Percentiles rank a stretch among this genome's conserved stretches.
Conservation (phyloP, 768 basidiomycete genomes). For the Trametopsis cervina region DNA sequence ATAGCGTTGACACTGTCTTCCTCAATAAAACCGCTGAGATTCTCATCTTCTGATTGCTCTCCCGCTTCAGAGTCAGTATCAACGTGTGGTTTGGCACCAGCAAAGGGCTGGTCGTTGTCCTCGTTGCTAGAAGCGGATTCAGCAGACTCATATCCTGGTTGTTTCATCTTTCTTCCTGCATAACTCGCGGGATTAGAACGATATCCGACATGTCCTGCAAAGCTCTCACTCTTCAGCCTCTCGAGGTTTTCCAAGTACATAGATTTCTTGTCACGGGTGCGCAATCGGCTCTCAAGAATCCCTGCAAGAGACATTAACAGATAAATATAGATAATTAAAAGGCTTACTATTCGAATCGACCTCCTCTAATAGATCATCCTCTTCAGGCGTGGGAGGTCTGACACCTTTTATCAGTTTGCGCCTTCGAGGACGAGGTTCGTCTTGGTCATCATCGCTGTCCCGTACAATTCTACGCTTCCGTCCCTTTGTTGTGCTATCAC, state of each 20-base stretch:
- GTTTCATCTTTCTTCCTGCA: slow-evolving; percentile 28
- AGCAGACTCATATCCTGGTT: slow-evolving; percentile 23
- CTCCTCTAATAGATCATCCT: slow-evolving; percentile 37
- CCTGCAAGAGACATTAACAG: slow-evolving; percentile 28
- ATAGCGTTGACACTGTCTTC: slow-evolving; percentile 42
- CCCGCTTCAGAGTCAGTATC: slow-evolving; percentile 25
- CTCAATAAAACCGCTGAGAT: slow-evolving; percentile 46
- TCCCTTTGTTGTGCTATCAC: slow-evolving; percentile 5
- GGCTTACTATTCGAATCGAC: slow-evolving; percentile 53
- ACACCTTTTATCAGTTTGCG: slow-evolving; percentile 38
- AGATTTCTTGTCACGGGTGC: slow-evolving; percentile 52
- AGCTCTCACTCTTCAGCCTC: slow-evolving; percentile 51
- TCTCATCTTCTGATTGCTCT: slow-evolving; percentile 24
- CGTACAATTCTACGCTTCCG: slow-evolving; percentile 14
- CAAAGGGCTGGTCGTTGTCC: slow-evolving; percentile 12
- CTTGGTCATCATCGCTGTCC: slow-evolving; percentile 27
- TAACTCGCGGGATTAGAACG: too few relatives aligned
- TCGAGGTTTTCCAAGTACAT: slow-evolving; percentile 59
- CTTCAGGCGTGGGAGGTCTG: slow-evolving; percentile 34
- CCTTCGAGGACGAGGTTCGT: slow-evolving; percentile 24
- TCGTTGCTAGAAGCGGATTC: slow-evolving; percentile 16
- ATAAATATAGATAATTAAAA: slow-evolving; percentile 3
- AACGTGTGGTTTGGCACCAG: slow-evolving; percentile 21
- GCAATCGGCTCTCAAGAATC: slow-evolving; percentile 59
- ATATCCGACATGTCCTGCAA: not conserved